phyloP scores from a whole-genome alignment of 257 asterid species.

The Coffea eugenioides region DNA sequence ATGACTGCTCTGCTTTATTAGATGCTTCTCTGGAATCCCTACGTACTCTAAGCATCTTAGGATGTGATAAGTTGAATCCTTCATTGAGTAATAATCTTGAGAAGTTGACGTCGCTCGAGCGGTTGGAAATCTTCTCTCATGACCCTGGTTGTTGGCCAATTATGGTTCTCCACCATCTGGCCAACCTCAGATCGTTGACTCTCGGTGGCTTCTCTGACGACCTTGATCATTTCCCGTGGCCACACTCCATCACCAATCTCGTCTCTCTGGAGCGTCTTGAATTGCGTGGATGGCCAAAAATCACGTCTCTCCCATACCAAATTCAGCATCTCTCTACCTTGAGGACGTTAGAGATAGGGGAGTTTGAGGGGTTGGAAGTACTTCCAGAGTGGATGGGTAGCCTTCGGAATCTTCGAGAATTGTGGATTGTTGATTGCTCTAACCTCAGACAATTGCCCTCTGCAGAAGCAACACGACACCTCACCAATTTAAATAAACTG shows the following conservation, averaged over 20 bases:
- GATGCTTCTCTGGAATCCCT: too few species aligned
- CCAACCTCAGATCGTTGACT: neutral
- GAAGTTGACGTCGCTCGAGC: neutral
- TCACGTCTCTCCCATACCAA: constrained; percentile 9
- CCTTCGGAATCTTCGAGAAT: neutral
- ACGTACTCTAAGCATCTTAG: too few species aligned
- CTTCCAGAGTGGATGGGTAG: constrained; percentile 32
- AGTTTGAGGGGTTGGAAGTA: constrained; percentile 9
- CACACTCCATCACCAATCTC: neutral
- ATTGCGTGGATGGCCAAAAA: constrained; percentile 14
- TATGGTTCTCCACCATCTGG: neutral
- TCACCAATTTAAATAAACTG: neutral
- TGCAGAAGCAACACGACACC: constrained; percentile 4
- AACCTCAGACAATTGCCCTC: constrained; percentile 18
- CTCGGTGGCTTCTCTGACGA: neutral
- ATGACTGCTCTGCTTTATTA: too few species aligned
- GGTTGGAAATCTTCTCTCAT: neutral
- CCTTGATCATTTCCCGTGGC: neutral
- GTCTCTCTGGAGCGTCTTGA: neutral
- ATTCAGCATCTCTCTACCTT: constrained; percentile 10
- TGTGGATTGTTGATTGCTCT: neutral
- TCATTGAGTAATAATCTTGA: neutral
- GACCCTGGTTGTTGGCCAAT: neutral
- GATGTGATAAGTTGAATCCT: neutral
- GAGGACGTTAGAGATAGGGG: neutral